These are phyloP conservation scores for Eucalyptus brandiana DNA, from an alignment of 345 rosid genomes.

Conservation along the genomic window DNA sequence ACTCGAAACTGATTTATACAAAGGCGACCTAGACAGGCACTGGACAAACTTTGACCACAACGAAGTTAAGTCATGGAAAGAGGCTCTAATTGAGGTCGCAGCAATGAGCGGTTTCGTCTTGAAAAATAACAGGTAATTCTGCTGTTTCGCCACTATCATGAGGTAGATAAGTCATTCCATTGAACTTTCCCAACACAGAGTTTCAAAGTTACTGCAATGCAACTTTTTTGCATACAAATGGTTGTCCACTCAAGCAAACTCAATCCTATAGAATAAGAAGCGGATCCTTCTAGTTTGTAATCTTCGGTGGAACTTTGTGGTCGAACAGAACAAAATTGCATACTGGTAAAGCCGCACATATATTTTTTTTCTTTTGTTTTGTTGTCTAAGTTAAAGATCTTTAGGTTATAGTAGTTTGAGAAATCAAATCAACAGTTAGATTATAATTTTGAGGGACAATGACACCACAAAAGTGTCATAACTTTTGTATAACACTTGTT, in stretches of 20 bases:
- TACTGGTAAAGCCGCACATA: neutral
- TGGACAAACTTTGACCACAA: neutral
- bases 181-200: neutral
- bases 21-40: neutral
- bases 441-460: neutral
- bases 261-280: neutral
- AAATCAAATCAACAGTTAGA: neutral
- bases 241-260: neutral
- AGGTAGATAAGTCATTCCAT: neutral
- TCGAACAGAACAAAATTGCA: neutral
- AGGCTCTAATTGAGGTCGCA: neutral
- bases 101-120: neutral
- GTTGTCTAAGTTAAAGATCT: neutral
- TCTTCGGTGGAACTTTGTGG: neutral
- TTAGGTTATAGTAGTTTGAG: neutral
- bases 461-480: neutral
- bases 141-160: neutral
- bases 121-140: neutral
- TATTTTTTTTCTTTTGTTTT: neutral
- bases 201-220: neutral
- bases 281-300: neutral
- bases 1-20: neutral
- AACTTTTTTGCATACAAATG: neutral
- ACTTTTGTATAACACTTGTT: rapidly evolving
- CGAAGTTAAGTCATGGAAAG: neutral